These are phyloP conservation scores for Strobilomyces dryophilus DNA, from an alignment of 768 basidiomycete genomes.

Conservation along the genomic window DNA sequence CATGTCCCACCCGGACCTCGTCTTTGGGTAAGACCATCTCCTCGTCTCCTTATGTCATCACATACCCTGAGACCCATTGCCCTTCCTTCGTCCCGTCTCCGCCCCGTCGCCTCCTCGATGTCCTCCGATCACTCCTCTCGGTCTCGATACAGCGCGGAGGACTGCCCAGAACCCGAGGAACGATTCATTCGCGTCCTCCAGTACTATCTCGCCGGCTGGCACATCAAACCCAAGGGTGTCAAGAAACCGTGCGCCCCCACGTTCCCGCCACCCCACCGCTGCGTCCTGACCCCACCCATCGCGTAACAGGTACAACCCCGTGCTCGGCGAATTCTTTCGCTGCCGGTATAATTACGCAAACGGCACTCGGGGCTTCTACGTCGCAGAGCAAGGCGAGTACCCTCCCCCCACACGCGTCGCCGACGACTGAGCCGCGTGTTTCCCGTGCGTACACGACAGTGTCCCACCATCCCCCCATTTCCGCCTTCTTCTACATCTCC, in stretches of 20 bases:
- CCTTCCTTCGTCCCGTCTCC: neutral
- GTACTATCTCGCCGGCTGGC: constrained; percentile 99
- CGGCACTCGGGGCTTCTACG: constrained; percentile 91
- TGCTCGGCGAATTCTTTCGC: constrained; percentile 97
- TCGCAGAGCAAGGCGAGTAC: constrained; percentile 84
- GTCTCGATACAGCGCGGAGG: constrained; percentile 58
- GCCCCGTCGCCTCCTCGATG: neutral
- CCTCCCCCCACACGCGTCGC: neutral
- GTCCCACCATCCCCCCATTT: constrained; percentile 92
- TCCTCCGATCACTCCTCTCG: neutral
- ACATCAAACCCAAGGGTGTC: constrained; percentile 98
- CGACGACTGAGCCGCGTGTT: constrained; percentile 3
- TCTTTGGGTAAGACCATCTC: constrained; percentile 72
- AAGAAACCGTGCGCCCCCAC: constrained; percentile 85
- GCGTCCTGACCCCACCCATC: constrained; percentile 1
- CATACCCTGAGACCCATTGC: constrained; percentile 19
- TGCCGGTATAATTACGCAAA: constrained; percentile 92
- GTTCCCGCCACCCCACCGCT: neutral
- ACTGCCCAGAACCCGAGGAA: constrained; percentile 80
- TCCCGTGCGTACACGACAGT: constrained; percentile 43
- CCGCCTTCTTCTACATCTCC: constrained; percentile 94
- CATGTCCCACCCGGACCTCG: constrained; percentile 96
- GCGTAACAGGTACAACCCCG: constrained; percentile 79
- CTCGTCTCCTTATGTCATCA: constrained; percentile 9
- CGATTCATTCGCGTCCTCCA: constrained; percentile 87